These are phyloP conservation scores for Scolecobasidium constrictum DNA, from an alignment of 2,329 filamentous ascomycete genomes.

Conservation along the genomic window DNA sequence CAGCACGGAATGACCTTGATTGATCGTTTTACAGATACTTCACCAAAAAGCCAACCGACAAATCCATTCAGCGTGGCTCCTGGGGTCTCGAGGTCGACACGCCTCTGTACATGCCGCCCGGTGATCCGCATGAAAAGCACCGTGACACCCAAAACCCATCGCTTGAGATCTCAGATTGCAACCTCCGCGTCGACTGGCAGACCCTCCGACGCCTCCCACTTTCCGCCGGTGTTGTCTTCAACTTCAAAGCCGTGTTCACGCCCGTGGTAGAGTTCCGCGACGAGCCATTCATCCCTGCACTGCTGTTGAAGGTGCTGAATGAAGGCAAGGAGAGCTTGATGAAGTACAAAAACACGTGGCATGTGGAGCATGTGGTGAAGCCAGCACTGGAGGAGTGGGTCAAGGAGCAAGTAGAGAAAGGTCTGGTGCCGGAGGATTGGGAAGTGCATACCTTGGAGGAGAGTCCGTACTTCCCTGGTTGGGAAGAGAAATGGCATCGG, in stretches of 20 bases:
- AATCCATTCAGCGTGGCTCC: conserved; percentile 71
- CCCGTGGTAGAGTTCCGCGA: conserved; percentile 57
- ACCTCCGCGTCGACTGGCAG: conserved; percentile 79
- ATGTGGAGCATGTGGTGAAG: conserved; percentile 62
- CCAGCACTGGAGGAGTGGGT: conserved; percentile 54
- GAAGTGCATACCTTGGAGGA: conserved; percentile 59
- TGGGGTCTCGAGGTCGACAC: conserved; percentile 72
- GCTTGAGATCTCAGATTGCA: conserved; percentile 47
- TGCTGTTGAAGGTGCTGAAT: conserved; percentile 57
- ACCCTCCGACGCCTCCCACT: conserved; percentile 70
- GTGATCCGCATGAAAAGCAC: conserved; percentile 51
- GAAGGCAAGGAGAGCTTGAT: conserved; percentile 61
- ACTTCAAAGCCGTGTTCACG: conserved; percentile 81
- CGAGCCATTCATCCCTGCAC: conserved; percentile 61
- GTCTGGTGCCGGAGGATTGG: conserved; percentile 52
- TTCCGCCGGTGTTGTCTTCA: conserved; percentile 67
- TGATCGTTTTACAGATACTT: conserved; percentile 61
- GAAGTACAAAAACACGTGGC: conserved; percentile 75
- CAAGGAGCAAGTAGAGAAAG: conserved; percentile 53
- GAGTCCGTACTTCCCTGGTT: conserved; percentile 64
- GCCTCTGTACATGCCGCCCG: conserved; percentile 64
- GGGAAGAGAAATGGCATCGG: conserved; percentile 63
- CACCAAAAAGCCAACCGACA: conserved; percentile 60
- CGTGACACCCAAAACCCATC: conserved; percentile 47
- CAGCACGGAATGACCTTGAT: too few relatives aligned